phyloP scores from a whole-genome alignment of 2,329 filamentous ascomycete species.

The Stemphylium beticola region DNA sequence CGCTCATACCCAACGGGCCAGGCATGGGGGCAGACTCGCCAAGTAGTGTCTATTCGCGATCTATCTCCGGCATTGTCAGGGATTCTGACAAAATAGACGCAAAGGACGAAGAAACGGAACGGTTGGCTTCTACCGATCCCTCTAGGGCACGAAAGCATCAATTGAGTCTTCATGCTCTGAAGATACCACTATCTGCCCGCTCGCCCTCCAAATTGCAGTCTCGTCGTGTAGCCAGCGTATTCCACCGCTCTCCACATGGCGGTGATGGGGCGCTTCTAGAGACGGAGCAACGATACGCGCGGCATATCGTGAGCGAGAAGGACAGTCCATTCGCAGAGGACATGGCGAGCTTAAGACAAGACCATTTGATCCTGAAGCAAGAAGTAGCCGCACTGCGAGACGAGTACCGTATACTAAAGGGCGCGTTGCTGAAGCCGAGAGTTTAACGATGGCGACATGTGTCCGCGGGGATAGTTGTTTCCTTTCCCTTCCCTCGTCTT shows the following conservation, averaged over 20 bases:
- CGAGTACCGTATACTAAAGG: constrained; percentile 25
- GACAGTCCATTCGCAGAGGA: not conserved
- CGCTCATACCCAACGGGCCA: not conserved
- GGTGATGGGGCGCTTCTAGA: not conserved
- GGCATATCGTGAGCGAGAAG: not conserved
- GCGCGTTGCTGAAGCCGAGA: constrained; percentile 18
- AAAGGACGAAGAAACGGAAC: not conserved
- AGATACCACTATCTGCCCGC: not conserved
- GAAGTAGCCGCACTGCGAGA: constrained; percentile 25
- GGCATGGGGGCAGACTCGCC: not conserved
- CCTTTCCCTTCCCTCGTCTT: too few relatives aligned
- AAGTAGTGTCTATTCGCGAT: constrained; percentile 13
- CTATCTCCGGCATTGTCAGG: not conserved
- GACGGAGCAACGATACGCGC: not conserved
- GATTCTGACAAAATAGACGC: not conserved
- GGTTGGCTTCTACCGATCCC: not conserved
- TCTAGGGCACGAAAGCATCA: not conserved
- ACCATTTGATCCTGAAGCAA: constrained; percentile 17
- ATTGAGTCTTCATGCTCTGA: not conserved
- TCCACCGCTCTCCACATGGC: not conserved
- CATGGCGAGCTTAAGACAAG: constrained; percentile 9
- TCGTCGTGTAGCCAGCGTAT: not conserved
- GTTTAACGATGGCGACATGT: not conserved
- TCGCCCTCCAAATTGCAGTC: not conserved
- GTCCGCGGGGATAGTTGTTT: too few relatives aligned